phyloP scores from a whole-genome alignment of 1,284 basidiomycete genomes.

The Pascua guehoae region DNA sequence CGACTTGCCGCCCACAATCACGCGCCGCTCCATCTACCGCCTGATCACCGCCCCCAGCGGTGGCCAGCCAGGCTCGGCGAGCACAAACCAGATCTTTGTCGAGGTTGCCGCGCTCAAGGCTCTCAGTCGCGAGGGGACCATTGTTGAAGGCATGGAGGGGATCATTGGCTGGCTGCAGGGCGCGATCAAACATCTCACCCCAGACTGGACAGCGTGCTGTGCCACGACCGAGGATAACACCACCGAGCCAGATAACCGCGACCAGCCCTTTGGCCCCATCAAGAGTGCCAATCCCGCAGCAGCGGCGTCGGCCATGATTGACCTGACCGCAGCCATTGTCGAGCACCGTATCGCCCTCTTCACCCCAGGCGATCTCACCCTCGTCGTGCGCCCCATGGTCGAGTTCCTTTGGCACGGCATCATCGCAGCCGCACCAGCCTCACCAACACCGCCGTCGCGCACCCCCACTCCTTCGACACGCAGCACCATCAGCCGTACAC shows the following conservation, averaged over 20 bases:
- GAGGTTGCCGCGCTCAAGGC: constrained; percentile 38
- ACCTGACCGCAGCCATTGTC: constrained; percentile 34
- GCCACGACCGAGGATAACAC: neutral
- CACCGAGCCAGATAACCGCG: neutral
- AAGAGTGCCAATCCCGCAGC: constrained; percentile 26
- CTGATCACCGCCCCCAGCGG: constrained; percentile 24
- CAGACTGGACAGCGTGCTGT: constrained; percentile 38
- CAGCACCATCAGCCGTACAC: neutral
- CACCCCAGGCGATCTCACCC: constrained; percentile 31
- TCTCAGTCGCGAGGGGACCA: constrained; percentile 32
- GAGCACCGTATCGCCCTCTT: constrained; percentile 39
- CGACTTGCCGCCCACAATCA: constrained; percentile 25
- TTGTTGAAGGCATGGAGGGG: constrained; percentile 33
- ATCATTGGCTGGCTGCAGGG: constrained; percentile 36
- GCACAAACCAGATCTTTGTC: constrained; percentile 35
- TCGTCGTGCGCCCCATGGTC: constrained; percentile 36
- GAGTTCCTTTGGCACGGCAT: constrained; percentile 36
- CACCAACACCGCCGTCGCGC: neutral
- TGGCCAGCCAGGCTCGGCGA: constrained; percentile 10
- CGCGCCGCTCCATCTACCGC: constrained; percentile 27
- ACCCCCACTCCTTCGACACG: neutral
- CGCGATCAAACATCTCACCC: constrained; percentile 20
- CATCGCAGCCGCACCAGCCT: constrained; percentile 6
- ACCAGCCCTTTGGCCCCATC: constrained; percentile 28
- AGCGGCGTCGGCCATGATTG: constrained; percentile 30